Base-by-base conservation (phyloP, 2,329 filamentous ascomycete species). In the Zalaria obscura region DNA sequence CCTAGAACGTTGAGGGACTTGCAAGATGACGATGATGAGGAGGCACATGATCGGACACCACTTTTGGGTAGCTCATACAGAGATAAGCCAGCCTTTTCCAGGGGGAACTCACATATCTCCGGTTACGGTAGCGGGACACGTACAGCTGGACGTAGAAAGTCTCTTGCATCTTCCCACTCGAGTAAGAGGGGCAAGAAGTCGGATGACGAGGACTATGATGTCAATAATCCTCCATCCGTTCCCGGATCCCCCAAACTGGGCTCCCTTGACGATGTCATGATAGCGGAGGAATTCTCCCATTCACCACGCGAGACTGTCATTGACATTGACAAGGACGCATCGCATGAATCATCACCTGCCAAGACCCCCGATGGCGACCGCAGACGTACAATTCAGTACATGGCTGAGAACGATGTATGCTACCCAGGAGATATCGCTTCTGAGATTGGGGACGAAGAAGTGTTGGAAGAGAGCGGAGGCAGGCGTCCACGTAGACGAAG, bases 361-460 rank as follows among this genome's bases (percentile, higher is more conserved):
- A 68, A 60, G 27, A 61, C 58, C 56, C 45, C 51, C 58, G 56
- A 46, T 63, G 51, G 47, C 67, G 60, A 55, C n/a, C 60, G 70
- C 38, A 70, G 80, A 32, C 70, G 72, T 43, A 78, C 74, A 4
- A 70, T 78, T 48, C 69, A 72, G 8, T 59, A 80, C 8, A 70
- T 79, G 7, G 83, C 79, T 0, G 78, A 91, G 52, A 83, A 83
- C 49, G 91, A 96, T 62, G 88, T 96, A 1, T 95, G 91, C 64
- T 95, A 94, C 53, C 89, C 88, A 0, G 77, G 78, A 4, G 80
- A 83, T 41, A 51, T 48, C 6, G 78, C 70, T 4, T 91, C 85
- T 0, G 86, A 93, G 52, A 67, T 91, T 38, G 86, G 73, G 27
- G 83, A 89, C 28, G 86, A 93, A 37, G 85, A 91, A 38, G 66